Percentiles rank a stretch among this genome's conserved stretches.
Conservation (phyloP, 257 asterid species). For the Solanum raphanifolium region DNA sequence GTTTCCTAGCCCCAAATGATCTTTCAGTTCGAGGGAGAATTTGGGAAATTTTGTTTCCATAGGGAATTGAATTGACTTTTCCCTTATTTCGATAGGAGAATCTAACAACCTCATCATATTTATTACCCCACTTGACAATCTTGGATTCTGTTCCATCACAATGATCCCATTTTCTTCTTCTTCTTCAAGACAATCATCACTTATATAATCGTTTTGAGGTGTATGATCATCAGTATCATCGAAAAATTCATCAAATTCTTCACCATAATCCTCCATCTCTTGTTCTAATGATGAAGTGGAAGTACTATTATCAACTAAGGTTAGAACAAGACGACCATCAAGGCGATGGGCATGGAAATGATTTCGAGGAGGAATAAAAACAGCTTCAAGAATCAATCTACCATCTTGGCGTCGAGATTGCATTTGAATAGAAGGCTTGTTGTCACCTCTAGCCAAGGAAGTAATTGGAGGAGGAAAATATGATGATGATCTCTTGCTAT, state of each 20-base stretch:
- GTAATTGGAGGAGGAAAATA: slow-evolving; percentile 65
- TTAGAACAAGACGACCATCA: slow-evolving; percentile 65
- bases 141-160: slow-evolving; percentile 10
- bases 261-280: background rate
- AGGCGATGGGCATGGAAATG: slow-evolving; percentile 47
- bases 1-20: background rate
- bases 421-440: slow-evolving; percentile 48
- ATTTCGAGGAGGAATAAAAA: slow-evolving; percentile 42
- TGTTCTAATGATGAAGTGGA: background rate
- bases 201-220: background rate
- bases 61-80: background rate
- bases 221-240: slow-evolving; percentile 13
- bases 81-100: background rate
- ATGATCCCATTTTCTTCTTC: background rate
- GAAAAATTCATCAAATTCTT: slow-evolving; percentile 12
- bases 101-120: slow-evolving; percentile 9
- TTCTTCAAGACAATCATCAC: background rate
- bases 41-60: background rate
- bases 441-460: slow-evolving; percentile 32
- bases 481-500: slow-evolving; percentile 27
- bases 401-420: slow-evolving; percentile 53
- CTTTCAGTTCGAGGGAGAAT: background rate
- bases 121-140: slow-evolving; percentile 19
- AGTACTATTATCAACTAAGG: slow-evolving; percentile 10
- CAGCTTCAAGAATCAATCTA: slow-evolving; percentile 65